These are phyloP conservation scores for Cytospora piceicola DNA, from an alignment of 2,329 filamentous ascomycete species.

Conservation along the genomic window DNA sequence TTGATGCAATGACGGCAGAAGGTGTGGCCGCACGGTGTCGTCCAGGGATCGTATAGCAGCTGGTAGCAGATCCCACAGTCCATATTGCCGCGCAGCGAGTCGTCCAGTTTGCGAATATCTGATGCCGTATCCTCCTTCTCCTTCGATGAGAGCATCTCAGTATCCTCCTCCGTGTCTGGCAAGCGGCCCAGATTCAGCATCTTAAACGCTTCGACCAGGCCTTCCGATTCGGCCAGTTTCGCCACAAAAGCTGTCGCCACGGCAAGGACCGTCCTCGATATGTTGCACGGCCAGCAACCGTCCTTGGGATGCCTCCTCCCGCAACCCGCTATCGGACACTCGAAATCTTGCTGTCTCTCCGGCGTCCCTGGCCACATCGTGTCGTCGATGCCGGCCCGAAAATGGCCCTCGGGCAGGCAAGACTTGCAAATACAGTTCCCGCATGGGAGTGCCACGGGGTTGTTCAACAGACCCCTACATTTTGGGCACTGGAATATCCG, in stretches of 20 bases:
- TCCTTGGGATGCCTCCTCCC: constrained; percentile 71
- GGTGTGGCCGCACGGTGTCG: constrained; percentile 85
- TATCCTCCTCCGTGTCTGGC: constrained; percentile 56
- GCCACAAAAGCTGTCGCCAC: constrained; percentile 59
- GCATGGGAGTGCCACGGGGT: constrained; percentile 79
- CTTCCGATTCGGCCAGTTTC: constrained; percentile 48
- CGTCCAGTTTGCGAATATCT: constrained; percentile 61
- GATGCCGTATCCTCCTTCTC: constrained; percentile 37
- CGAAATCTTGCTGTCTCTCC: constrained; percentile 69
- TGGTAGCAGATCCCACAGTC: constrained; percentile 90
- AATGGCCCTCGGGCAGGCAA: constrained; percentile 71
- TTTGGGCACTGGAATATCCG: constrained; percentile 76
- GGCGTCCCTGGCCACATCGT: constrained; percentile 72
- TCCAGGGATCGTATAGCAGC: constrained; percentile 79
- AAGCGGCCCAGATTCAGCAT: constrained; percentile 62
- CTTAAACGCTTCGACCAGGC: constrained; percentile 68
- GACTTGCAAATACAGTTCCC: constrained; percentile 75
- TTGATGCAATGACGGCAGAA: constrained; percentile 82
- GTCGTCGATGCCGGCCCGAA: constrained; percentile 63
- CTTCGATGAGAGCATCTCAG: constrained; percentile 36
- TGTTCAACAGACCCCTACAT: constrained; percentile 70
- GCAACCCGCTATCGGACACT: constrained; percentile 72
- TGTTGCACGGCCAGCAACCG: constrained; percentile 79
- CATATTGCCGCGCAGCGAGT: constrained; percentile 68
- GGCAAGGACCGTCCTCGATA: constrained; percentile 71